Evolutionary conservation across 306 rosid genomes (phyloP), one percentile per base, ranked within the genome.

Genomic region (Cucurbita pepo): DNA sequence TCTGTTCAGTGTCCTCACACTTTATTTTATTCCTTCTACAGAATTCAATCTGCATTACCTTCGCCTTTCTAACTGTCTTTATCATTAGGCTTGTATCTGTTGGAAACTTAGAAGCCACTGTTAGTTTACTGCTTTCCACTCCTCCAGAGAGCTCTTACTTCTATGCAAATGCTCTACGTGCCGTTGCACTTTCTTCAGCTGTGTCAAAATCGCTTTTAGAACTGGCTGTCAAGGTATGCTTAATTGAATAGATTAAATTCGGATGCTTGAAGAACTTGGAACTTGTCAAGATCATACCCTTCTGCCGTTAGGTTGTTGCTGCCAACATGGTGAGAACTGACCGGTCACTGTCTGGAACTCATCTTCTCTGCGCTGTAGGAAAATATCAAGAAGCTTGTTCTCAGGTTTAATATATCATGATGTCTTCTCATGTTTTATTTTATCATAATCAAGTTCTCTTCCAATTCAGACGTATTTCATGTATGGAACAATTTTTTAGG

Each of bases 291-390:
- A 53, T 66, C 63, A 75, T 61, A 69, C 51, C 75, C 66, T 64
- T 62, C 69, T 72, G 18, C 76, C 79, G 74, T 63, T 76, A 94
- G 99, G 99, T 91, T 76, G 97, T 94, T 60, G 99, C 99, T 48
- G 99, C 99, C 82, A 94, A 94, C 86, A 94, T 91, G 99, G 99
- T 94, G 71, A 86, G 97, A 84, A 95, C 91, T 79, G 99, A 91
- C 78, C 83, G 99, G 85, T 91, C 99, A 75, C 76, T 94, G 8
- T 91, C 97, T 16, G 99, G 97, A 76, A 94, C 88, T 76, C 99
- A 94, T 84, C 96, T 94, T 87, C 99, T 94, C 25, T 94, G 99
- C 69, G 99, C 97, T 71, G 99, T 94, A 56, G 97, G 99, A 81
- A 85, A 92, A 85, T 82, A 94, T 78, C 99, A 94, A 79, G 99